These are phyloP conservation scores for Vitis labrusca DNA, from an alignment of 164 flowering plant genomes.

Conservation along the genomic window DNA sequence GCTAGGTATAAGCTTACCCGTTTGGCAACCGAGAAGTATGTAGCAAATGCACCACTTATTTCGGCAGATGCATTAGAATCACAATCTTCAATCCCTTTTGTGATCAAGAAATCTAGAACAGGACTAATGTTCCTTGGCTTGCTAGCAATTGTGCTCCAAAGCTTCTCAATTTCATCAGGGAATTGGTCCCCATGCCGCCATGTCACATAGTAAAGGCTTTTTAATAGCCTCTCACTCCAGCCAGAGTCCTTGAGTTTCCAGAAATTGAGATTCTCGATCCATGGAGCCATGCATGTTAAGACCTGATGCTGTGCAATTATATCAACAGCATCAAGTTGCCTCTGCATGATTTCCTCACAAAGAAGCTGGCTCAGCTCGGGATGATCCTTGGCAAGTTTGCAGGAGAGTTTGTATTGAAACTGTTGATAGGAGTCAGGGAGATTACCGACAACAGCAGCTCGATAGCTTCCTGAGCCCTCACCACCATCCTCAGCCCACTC, in stretches of 20 bases:
- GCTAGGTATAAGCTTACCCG: constrained; percentile 95
- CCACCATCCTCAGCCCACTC: constrained; percentile 96
- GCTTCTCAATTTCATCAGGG: constrained; percentile 98
- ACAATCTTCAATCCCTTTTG: constrained; percentile 98
- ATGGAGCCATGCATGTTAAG: constrained; percentile 98
- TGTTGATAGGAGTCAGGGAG: constrained; percentile 99
- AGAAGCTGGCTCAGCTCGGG: constrained; percentile 95
- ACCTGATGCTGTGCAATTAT: constrained; percentile 99
- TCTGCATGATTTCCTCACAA: constrained; percentile 99
- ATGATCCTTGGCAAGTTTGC: constrained; percentile 96
- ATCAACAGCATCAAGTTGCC: constrained; percentile 98
- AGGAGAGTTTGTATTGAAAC: constrained; percentile 95
- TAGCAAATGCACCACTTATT: constrained; percentile 97
- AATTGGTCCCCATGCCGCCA: constrained; percentile 99
- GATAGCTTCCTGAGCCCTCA: constrained; percentile 79
- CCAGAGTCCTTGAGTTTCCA: constrained; percentile 94
- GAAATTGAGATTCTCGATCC: constrained; percentile 97
- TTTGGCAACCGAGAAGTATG: constrained; percentile 97
- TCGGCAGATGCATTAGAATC: constrained; percentile 99
- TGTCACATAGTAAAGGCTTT: constrained; percentile 95
- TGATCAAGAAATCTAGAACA: constrained; percentile 88
- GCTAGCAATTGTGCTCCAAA: constrained; percentile 99
- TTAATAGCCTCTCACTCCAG: constrained; percentile 94
- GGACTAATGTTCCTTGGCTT: constrained; percentile 93
- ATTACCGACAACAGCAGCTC: constrained; percentile 98